Evolutionary conservation across 805 yeast species (phyloP).

Genomic region (Brettanomyces naardenensis): DNA sequence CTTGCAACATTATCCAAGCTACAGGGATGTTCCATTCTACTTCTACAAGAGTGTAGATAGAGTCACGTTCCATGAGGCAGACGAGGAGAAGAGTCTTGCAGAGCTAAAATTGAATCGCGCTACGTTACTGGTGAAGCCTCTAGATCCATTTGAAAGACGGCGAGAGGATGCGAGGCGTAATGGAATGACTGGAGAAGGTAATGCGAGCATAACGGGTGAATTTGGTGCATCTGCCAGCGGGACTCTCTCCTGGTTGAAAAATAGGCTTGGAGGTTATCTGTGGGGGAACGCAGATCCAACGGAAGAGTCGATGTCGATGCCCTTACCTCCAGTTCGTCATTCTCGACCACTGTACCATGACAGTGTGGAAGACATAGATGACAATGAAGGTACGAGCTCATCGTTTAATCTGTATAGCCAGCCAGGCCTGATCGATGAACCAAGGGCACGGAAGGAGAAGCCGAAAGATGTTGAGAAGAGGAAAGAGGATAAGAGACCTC

Average conservation of each 20-base stretch:
- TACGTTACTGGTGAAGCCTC: slow-evolving; percentile 64
- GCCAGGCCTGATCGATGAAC: neutral
- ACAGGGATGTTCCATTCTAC: slow-evolving; percentile 39
- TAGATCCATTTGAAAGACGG: slow-evolving; percentile 18
- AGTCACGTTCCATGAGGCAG: slow-evolving; percentile 51
- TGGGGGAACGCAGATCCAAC: slow-evolving; percentile 7
- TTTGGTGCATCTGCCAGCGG: slow-evolving; percentile 5
- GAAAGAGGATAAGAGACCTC: neutral
- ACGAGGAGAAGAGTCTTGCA: slow-evolving; percentile 47
- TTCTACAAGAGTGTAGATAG: slow-evolving; percentile 52
- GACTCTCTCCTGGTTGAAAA: slow-evolving; percentile 20
- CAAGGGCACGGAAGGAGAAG: neutral
- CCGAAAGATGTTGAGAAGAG: too few species aligned
- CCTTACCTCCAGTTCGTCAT: neutral
- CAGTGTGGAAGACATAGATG: neutral
- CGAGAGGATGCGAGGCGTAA: slow-evolving; percentile 7
- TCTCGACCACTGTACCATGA: slow-evolving; percentile 2
- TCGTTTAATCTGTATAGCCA: neutral
- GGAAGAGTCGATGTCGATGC: neutral
- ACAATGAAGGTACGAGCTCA: too few species aligned
- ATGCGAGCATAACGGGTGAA: neutral
- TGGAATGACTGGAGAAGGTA: neutral
- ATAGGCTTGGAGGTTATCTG: slow-evolving; percentile 12
- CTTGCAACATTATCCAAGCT: slow-evolving; percentile 38
- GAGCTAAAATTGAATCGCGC: slow-evolving; percentile 59